phyloP scores from a whole-genome alignment of 2,329 filamentous ascomycete genomes.

The Polychaeton citri region DNA sequence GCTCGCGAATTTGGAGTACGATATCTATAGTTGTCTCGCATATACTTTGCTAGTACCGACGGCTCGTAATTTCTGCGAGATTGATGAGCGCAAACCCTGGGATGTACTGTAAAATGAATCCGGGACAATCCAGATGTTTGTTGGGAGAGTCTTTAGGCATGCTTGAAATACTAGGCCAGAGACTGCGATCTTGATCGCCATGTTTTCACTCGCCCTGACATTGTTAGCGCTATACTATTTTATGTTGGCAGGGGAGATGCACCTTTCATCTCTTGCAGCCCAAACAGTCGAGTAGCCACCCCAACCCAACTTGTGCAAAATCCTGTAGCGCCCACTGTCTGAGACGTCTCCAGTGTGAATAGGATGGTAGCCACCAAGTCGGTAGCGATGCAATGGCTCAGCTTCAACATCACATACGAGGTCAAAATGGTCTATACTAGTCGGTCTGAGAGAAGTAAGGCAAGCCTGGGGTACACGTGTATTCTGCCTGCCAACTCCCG shows the following conservation, averaged over 20 bases:
- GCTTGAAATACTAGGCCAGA: too few relatives aligned
- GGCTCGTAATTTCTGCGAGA: neutral
- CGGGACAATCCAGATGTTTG: neutral
- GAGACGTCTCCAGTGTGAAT: constrained; percentile 17
- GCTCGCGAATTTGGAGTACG: neutral
- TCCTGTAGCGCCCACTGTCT: constrained; percentile 18
- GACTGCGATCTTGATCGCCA: constrained; percentile 13
- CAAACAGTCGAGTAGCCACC: constrained; percentile 25
- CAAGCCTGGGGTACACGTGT: too few relatives aligned
- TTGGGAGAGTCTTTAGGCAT: too few relatives aligned
- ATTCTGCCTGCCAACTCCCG: too few relatives aligned
- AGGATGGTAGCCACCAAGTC: constrained; percentile 19
- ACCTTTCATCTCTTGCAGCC: constrained; percentile 18
- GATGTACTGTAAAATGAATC: neutral
- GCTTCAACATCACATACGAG: constrained; percentile 4
- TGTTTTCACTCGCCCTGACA: constrained; percentile 6
- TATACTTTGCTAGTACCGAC: neutral
- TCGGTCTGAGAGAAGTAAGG: too few relatives aligned
- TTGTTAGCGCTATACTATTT: neutral
- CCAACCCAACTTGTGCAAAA: constrained; percentile 24
- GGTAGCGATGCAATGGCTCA: constrained; percentile 12
- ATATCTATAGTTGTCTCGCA: neutral
- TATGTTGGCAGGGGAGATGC: neutral
- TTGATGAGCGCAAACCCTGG: neutral
- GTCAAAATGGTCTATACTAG: too few relatives aligned